These are phyloP conservation scores for Pontederia crassipes DNA, from an alignment of 176 grass and related monocot genomes.

Conservation along the genomic window DNA sequence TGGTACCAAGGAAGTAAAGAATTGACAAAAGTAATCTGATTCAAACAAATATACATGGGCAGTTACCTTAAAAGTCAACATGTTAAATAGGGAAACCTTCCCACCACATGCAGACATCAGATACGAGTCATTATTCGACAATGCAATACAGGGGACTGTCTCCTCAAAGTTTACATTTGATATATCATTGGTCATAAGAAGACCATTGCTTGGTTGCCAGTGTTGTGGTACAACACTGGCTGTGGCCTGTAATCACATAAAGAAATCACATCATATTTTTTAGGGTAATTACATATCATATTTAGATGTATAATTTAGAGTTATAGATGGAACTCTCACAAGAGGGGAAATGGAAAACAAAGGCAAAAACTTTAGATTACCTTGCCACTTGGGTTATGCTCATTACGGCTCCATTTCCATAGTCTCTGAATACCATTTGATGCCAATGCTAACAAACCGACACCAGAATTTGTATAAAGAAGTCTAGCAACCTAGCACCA, in stretches of 20 bases:
- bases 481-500: slow-evolving; percentile 69
- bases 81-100: slow-evolving; percentile 97
- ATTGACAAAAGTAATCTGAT: too few species aligned
- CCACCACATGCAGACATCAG: slow-evolving; percentile 97
- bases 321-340: too few species aligned
- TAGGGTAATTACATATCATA: too few species aligned
- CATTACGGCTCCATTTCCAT: slow-evolving; percentile 78
- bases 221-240: slow-evolving; percentile 70
- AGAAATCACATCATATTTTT: not conserved
- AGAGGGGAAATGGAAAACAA: not conserved
- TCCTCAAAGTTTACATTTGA: slow-evolving; percentile 55
- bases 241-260: slow-evolving; percentile 52
- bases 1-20: too few species aligned
- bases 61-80: slow-evolving; percentile 95
- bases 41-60: too few species aligned
- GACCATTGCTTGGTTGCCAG: slow-evolving; percentile 87
- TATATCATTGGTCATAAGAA: slow-evolving; percentile 91
- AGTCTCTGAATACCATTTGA: slow-evolving; percentile 86
- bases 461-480: slow-evolving; percentile 85
- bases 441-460: slow-evolving; percentile 75
- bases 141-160: slow-evolving; percentile 82
- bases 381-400: slow-evolving; percentile 83
- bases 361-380: slow-evolving; percentile 24
- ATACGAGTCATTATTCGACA: slow-evolving; percentile 97
- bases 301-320: too few species aligned